A percentile compares a stretch with the other conserved stretches of the same genome.
These are phyloP conservation scores for Cenococcum geophilum DNA, from an alignment of 495 filamentous ascomycete species.

Conservation along the genomic window DNA sequence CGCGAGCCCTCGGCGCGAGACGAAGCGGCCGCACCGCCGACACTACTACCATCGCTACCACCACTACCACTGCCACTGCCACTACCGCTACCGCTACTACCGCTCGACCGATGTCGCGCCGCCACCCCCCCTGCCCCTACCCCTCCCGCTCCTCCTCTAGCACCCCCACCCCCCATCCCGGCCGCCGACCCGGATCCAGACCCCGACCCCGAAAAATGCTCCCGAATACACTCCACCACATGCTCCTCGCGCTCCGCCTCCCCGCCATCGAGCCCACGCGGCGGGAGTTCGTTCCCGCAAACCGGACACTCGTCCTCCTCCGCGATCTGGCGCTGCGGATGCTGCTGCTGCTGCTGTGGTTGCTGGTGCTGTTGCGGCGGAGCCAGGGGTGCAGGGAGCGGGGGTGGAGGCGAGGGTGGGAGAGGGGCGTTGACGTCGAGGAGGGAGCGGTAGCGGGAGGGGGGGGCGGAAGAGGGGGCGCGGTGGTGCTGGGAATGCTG, in stretches of 20 bases:
- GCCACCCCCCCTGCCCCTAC: background rate
- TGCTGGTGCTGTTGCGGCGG: no score
- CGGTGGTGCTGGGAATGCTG: slow-evolving; percentile 19
- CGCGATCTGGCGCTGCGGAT: slow-evolving; percentile 32
- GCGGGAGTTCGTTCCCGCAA: slow-evolving; percentile 71
- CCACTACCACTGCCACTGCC: background rate
- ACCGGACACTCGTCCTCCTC: slow-evolving; percentile 92
- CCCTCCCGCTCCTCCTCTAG: background rate
- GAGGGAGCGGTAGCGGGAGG: background rate
- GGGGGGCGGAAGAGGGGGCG: background rate
- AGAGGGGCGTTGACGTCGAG: slow-evolving; percentile 1
- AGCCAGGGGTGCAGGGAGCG: no score
- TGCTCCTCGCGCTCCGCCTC: slow-evolving; percentile 66
- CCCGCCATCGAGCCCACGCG: slow-evolving; percentile 52
- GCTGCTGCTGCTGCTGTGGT: no score
- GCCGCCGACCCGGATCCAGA: background rate
- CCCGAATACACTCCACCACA: slow-evolving; percentile 65
- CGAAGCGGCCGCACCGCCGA: no score
- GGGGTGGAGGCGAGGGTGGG: background rate
- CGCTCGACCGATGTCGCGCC: background rate
- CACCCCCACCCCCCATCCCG: background rate
- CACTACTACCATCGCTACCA: no score
- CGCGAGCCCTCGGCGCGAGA: no score
- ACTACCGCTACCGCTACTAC: no score
- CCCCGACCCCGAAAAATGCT: background rate